These are phyloP conservation scores for Paramecium bursaria DNA, from an alignment of 73 alveolate genomes.

Conservation along the genomic window DNA sequence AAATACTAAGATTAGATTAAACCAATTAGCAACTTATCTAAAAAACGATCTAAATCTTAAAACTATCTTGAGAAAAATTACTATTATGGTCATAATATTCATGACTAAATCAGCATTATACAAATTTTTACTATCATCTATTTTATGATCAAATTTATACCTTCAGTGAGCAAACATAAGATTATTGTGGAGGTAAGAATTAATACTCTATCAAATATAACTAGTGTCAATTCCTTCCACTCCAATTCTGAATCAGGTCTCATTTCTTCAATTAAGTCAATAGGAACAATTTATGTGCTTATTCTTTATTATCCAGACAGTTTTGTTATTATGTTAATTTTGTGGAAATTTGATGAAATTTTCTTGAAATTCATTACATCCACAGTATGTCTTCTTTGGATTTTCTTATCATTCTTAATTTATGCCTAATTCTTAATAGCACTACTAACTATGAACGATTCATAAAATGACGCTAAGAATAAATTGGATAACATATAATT, in stretches of 20 bases:
- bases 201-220: background rate
- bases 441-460: conserved; percentile 50
- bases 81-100: background rate
- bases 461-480: conserved; percentile 23
- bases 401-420: background rate
- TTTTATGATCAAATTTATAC: background rate
- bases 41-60: background rate
- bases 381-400: conserved; percentile 34
- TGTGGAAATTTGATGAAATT: conserved; percentile 34
- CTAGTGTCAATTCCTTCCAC: background rate
- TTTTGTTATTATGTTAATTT: conserved; percentile 18
- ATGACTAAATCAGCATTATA: conserved; percentile 39
- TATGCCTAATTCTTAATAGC: conserved; percentile 14
- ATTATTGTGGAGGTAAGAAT: conserved; percentile 3
- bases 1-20: background rate
- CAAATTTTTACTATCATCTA: background rate
- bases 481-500: conserved; percentile 28
- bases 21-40: background rate
- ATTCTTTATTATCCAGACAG: conserved; percentile 5
- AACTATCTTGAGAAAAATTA: background rate
- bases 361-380: background rate
- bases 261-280: too few relatives aligned
- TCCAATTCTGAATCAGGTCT: background rate
- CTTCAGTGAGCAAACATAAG: too few relatives aligned
- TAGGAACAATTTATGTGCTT: background rate